phyloP scores from a whole-genome alignment of 148 eudicot genomes.

The Silene latifolia region DNA sequence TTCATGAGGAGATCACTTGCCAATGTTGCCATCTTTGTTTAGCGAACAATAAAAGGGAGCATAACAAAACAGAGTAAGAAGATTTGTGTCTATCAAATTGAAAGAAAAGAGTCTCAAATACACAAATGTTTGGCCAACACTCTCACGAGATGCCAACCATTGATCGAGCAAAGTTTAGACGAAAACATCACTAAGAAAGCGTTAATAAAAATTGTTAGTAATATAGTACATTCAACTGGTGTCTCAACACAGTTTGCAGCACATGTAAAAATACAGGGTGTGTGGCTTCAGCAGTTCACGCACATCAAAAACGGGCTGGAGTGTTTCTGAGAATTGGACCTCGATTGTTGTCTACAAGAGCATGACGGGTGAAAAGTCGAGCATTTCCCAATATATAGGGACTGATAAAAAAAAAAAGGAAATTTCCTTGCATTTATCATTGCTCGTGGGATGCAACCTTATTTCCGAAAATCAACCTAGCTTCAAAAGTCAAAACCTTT shows the following conservation, averaged over 20 bases:
- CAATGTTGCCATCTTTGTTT: not conserved
- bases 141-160: not conserved
- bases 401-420: not conserved
- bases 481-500: not conserved
- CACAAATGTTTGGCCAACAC: not conserved
- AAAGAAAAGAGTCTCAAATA: not conserved
- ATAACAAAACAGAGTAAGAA: not conserved
- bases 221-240: not conserved
- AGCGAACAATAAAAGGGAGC: not conserved
- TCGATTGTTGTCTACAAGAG: not conserved
- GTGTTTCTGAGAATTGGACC: not conserved
- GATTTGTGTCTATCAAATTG: not conserved
- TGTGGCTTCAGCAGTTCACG: not conserved
- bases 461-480: slow-evolving; percentile 1
- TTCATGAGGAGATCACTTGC: not conserved
- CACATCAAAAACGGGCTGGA: not conserved
- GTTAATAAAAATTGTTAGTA: not conserved
- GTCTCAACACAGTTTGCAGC: not conserved
- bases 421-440: not conserved
- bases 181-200: not conserved
- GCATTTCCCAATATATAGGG: not conserved
- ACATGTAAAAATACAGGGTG: not conserved
- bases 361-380: not conserved
- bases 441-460: not conserved
- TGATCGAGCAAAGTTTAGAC: not conserved